Evolutionary conservation across 495 filamentous ascomycete species (phyloP), one percentile per base, ranked within the genome.

Genomic region (Aspergillus indologenus): DNA sequence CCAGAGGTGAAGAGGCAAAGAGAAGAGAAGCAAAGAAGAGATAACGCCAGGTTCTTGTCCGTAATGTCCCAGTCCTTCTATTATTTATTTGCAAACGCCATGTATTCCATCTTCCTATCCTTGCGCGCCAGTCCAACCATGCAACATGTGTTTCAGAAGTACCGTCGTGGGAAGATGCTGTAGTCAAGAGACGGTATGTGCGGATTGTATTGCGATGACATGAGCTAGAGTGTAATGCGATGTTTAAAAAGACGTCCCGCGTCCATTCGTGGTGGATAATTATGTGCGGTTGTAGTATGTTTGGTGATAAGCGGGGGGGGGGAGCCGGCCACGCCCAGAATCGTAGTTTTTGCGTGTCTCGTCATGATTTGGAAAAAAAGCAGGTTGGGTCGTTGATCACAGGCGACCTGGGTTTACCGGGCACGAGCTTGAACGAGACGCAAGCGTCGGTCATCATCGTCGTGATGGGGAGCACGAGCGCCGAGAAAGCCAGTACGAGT

Each of bases 381-480:
- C 34, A 14, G 5, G 26, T 29, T 40, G 12, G 26, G 26, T 29
- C 9, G 9, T 17, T 50, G 22, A n/a, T 24, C 7, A 50, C 23
- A 14, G 21, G 21, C 15, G 23, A 21, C 43, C 8, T 14, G 24
- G 24, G 11, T 6, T 6, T 15, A 20, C 45, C 61, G 45, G 26
- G 69, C 71, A 51, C 74, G 72, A 21, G 74, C 75, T 68, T 77
- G 76, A 21, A 67, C 64, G 21, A 77, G 63, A 56, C 76, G 71
- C 34, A 76, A 61, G 40, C 75, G 71, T 61, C 71, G 71, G 21
- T 75, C 72, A 20, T 72, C 72, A 31, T 78, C 75, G 49, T 73
- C 71, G 62, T 73, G 67, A 60, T 65, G 65, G 54, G 58, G 31
- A 54, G 60, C 45, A 48, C 57, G 69, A 44, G 66, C 59, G 23